Conservation (phyloP, 2,329 filamentous ascomycete species). For the Microsporum ferrugineum region DNA sequence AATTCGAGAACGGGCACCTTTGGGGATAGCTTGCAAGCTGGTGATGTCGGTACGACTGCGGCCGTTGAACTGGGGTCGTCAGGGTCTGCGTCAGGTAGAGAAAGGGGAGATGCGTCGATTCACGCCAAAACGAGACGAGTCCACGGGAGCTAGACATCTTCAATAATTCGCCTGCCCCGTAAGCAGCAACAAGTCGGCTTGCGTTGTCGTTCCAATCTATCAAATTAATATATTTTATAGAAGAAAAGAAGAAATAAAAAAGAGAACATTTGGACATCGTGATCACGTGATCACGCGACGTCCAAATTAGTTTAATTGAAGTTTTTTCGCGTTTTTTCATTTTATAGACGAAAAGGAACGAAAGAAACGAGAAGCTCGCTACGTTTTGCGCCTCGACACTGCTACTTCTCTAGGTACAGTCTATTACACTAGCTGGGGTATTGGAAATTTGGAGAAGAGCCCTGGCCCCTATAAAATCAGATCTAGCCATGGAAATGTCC, state of each 20-base stretch:
- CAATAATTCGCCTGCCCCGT: not conserved
- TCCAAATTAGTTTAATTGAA: not conserved
- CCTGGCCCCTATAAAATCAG: not conserved
- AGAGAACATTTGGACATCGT: not conserved
- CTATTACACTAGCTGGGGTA: not conserved
- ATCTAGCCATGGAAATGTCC: slow-evolving; percentile 45
- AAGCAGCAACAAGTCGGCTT: not conserved
- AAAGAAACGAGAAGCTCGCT: not conserved
- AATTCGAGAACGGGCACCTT: slow-evolving; percentile 15
- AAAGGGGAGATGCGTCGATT: slow-evolving; percentile 39
- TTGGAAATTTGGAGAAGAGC: not conserved
- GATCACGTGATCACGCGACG: slow-evolving; percentile 1
- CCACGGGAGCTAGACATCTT: not conserved
- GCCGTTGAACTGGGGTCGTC: slow-evolving; percentile 10
- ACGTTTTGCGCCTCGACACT: not conserved
- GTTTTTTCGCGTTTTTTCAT: not conserved
- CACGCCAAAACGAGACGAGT: not conserved
- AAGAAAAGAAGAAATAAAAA: not conserved
- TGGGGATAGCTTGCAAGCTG: not conserved
- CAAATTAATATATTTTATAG: not conserved
- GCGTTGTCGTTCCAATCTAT: not conserved
- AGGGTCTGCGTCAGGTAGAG: slow-evolving; percentile 62
- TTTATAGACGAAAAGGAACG: not conserved
- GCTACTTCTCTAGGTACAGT: not conserved
- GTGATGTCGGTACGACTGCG: slow-evolving; percentile 8